phyloP scores from a whole-genome alignment of 1,139 yeast species.

The Diutina pseudorugosa region DNA sequence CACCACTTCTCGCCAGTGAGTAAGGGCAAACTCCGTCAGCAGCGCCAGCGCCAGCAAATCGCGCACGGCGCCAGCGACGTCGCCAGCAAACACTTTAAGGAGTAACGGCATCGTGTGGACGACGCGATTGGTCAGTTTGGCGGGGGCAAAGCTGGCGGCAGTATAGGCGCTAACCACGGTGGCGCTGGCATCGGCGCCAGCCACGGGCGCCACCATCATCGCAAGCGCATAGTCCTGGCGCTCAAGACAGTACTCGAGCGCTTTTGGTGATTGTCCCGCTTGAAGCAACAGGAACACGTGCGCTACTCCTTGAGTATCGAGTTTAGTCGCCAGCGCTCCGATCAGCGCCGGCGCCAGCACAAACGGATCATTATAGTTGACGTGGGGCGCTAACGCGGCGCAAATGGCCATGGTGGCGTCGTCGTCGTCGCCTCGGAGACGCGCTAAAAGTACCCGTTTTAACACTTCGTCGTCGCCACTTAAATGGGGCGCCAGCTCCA shows the following conservation, averaged over 20 bases:
- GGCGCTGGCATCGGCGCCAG: conserved; percentile 52
- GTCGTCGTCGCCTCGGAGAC: conserved; percentile 22
- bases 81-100: conserved; percentile 57
- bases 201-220: conserved; percentile 52
- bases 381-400: background rate
- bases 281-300: conserved; percentile 32
- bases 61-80: conserved; percentile 39
- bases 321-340: conserved; percentile 15
- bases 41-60: conserved; percentile 29
- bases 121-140: conserved; percentile 25
- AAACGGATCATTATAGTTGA: background rate
- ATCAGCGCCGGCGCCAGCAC: background rate
- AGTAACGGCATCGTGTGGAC: conserved; percentile 48
- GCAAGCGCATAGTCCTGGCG: conserved; percentile 74
- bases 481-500: conserved; percentile 11
- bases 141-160: conserved; percentile 23
- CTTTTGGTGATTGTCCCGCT: conserved; percentile 55
- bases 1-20: conserved; percentile 40
- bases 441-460: conserved; percentile 17
- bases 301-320: conserved; percentile 25
- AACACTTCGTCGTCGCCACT: conserved; percentile 18
- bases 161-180: conserved; percentile 39
- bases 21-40: conserved; percentile 37
- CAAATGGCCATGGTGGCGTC: background rate
- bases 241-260: conserved; percentile 49